These are phyloP conservation scores for Candida golubevii DNA, from an alignment of 805 yeast genomes.

Conservation along the genomic window DNA sequence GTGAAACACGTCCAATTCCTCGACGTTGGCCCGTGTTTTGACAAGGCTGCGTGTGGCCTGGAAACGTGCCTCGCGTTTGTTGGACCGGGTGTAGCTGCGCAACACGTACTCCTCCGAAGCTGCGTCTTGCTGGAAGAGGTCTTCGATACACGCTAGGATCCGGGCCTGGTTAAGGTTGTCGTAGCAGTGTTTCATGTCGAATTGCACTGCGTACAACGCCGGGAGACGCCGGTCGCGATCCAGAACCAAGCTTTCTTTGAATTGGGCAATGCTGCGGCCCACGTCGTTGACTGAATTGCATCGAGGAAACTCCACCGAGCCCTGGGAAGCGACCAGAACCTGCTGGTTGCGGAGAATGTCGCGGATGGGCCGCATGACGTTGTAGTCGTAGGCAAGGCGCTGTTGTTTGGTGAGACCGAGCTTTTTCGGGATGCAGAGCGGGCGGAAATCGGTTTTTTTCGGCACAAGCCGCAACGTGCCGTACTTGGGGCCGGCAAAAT, in stretches of 20 bases:
- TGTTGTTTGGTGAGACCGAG: constrained; percentile 14
- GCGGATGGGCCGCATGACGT: constrained; percentile 41
- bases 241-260: constrained; percentile 22
- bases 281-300: constrained; percentile 45
- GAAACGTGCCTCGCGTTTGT: neutral
- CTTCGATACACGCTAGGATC: constrained; percentile 30
- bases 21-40: constrained; percentile 13
- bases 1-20: constrained; percentile 13
- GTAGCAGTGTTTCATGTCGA: constrained; percentile 74
- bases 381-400: constrained; percentile 31
- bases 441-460: constrained; percentile 54
- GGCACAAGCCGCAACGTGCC: constrained; percentile 55
- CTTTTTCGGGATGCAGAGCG: constrained; percentile 49
- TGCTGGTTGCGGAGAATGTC: constrained; percentile 19
- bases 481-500: neutral
- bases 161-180: constrained; percentile 59
- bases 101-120: constrained; percentile 12
- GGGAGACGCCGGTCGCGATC: constrained; percentile 25
- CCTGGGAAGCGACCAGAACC: constrained; percentile 1
- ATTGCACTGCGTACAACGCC: constrained; percentile 50
- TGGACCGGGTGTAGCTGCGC: constrained; percentile 2
- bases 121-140: constrained; percentile 17
- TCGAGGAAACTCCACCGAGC: constrained; percentile 21
- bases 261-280: constrained; percentile 34
- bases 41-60: constrained; percentile 5